Evolutionary conservation across 257 asterid species (phyloP).

Genomic region (Salvia hispanica): DNA sequence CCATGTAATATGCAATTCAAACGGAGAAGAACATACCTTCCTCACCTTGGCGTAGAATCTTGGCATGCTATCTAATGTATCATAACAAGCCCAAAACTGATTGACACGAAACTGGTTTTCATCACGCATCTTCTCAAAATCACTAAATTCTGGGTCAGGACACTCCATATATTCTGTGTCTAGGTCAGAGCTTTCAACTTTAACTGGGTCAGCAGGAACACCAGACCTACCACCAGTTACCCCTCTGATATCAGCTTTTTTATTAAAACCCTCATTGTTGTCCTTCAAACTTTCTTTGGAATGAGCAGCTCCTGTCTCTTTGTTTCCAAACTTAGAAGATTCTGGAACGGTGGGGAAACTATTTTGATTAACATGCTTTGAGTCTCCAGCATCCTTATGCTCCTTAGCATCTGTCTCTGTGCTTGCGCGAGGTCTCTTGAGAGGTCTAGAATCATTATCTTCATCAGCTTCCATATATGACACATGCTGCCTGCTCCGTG

Average conservation of each 20-base stretch:
- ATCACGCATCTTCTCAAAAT: conserved; percentile 49
- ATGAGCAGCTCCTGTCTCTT: conserved; percentile 27
- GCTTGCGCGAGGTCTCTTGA: conserved; percentile 29
- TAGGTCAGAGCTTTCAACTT: conserved; percentile 28
- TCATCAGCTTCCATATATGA: conserved; percentile 57
- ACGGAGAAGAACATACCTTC: conserved; percentile 43
- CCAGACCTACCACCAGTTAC: conserved; percentile 26
- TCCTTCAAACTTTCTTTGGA: conserved; percentile 31
- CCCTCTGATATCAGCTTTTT: conserved; percentile 26
- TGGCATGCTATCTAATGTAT: conserved; percentile 60
- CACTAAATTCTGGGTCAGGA: conserved; percentile 61
- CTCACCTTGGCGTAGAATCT: conserved; percentile 58
- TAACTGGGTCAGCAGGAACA: conserved; percentile 24
- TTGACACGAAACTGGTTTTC: conserved; percentile 38
- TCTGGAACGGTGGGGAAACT: conserved; percentile 25
- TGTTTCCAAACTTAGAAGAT: conserved; percentile 9
- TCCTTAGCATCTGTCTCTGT: conserved; percentile 19
- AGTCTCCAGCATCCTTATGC: conserved; percentile 29
- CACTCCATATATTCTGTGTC: conserved; percentile 17
- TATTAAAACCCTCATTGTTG: conserved; percentile 24
- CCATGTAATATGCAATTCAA: conserved; percentile 53
- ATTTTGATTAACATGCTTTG: conserved; percentile 24
- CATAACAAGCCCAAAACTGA: conserved; percentile 72
- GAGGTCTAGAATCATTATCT: conserved; percentile 41
- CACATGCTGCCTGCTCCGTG: conserved; percentile 55